Base-by-base conservation (phyloP, 2,329 filamentous ascomycete species). In the Immersiporthe knoxdaviesiana region DNA sequence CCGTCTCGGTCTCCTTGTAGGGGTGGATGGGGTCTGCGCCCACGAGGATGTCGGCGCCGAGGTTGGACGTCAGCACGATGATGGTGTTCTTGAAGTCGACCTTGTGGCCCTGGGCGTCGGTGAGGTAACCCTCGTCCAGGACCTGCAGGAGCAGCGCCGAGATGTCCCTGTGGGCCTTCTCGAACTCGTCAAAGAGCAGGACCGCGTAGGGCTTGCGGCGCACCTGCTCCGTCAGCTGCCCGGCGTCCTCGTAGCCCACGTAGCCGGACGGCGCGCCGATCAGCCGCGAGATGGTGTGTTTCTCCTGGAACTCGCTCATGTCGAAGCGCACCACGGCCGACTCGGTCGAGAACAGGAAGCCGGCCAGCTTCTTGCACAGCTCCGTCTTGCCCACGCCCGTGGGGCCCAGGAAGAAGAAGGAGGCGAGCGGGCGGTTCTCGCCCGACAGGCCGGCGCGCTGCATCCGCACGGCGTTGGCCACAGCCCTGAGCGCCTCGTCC, bases 351-450 rank as follows among this genome's bases (percentile, higher is more conserved):
- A 98, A 99, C 50, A 99, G 84, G 82, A 97, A 98, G 69, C 87
- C 88, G 1, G 96, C 96, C 74, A 99, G 90, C 78, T 97, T 95
- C 84, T 98, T 98, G 85, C 94, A 97, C 1, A 98, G 88, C 77
- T 98, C 94, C 3, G 96, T 99, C 83, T 98, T 99, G 68, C 96
- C 96, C 24, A 97, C 95, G 77, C 96, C 96, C 0, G 96, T 98
- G 6, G 96, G 96, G 0, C 96, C 96, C 3, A 98, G 87, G 87
- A 98, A 97, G 91, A 98, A 97, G 83, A 98, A 97, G 0, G 92
- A 97, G 0, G 95, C 96, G 7, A 97, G 85, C 0, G 96, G 96
- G 0, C 94, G 87, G 78, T 97, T 97, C 75, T 97, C 93, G 44
- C 94, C 94, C 70, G 92, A 97, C 11, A 98, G 84, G 0, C 96